phyloP scores from a whole-genome alignment of 2,329 filamentous ascomycete genomes.

The Penicillium sp. region DNA sequence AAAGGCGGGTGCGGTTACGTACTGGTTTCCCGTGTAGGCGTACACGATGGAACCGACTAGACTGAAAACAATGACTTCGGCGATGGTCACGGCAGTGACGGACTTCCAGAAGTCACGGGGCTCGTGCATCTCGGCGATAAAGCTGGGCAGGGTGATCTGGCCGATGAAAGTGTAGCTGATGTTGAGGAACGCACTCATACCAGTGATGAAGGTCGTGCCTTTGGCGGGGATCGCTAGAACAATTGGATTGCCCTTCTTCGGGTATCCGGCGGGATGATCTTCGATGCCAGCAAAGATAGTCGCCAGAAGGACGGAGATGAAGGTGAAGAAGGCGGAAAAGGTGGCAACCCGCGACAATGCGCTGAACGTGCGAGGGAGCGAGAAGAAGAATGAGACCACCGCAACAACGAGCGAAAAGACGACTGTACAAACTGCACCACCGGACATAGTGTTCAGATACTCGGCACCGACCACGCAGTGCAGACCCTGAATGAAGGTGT shows the following conservation, averaged over 20 bases:
- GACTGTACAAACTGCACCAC: conserved; percentile 73
- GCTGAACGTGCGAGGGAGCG: conserved; percentile 81
- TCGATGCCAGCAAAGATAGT: conserved; percentile 80
- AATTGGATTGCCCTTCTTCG: conserved; percentile 61
- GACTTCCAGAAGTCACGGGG: conserved; percentile 87
- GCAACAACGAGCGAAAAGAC: conserved; percentile 74
- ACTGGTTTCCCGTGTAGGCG: conserved; percentile 84
- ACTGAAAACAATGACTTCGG: conserved; percentile 83
- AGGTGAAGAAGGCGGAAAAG: conserved; percentile 81
- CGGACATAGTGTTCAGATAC: conserved; percentile 86
- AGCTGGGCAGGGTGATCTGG: conserved; percentile 89
- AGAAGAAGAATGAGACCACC: conserved; percentile 74
- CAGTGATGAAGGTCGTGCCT: conserved; percentile 77
- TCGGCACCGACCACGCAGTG: conserved; percentile 83
- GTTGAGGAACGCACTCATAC: conserved; percentile 88
- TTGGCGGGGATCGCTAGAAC: conserved; percentile 68
- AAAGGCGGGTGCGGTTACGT: conserved; percentile 85
- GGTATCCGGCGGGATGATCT: conserved; percentile 68
- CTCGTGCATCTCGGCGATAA: conserved; percentile 90
- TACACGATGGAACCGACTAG: conserved; percentile 80
- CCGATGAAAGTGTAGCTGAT: conserved; percentile 97
- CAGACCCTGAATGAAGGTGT: conserved; percentile 84
- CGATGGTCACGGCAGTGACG: conserved; percentile 85
- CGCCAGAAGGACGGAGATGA: conserved; percentile 82
- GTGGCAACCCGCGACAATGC: conserved; percentile 78